Evolutionary conservation across 495 filamentous ascomycete species (phyloP).

Genomic region (Penicillium lividum): DNA sequence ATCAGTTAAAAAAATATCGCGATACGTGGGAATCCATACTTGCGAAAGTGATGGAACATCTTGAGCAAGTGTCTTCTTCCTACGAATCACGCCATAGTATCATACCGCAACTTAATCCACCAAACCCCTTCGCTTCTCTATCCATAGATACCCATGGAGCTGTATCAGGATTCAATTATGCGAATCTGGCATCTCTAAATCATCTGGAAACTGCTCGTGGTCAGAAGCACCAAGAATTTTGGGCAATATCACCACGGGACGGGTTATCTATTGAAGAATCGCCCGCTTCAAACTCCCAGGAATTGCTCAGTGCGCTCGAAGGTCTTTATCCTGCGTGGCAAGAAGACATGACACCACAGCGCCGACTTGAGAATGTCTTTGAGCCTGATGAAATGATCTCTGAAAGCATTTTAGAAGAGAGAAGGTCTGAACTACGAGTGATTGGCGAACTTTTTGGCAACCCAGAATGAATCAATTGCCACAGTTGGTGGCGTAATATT

Average conservation of each 20-base stretch:
- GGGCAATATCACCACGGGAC: background rate
- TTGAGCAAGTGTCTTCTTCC: conserved; percentile 1
- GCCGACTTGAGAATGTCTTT: background rate
- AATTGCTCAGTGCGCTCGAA: background rate
- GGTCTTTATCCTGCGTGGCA: background rate
- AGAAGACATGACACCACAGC: background rate
- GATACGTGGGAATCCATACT: conserved; percentile 11
- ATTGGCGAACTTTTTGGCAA: conserved; percentile 4
- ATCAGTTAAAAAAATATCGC: conserved; percentile 6
- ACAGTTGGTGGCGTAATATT: no score
- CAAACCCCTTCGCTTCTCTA: background rate
- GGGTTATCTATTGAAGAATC: background rate
- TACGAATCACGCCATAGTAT: background rate
- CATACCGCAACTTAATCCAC: background rate
- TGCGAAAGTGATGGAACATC: conserved; percentile 9
- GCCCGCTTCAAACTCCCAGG: background rate
- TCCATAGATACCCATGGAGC: background rate
- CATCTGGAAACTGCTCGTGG: background rate
- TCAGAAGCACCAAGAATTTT: background rate
- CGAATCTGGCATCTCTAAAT: background rate
- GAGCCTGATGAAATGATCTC: background rate
- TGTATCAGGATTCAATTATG: background rate
- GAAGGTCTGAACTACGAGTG: background rate
- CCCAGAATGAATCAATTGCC: background rate
- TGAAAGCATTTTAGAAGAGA: background rate